These are phyloP conservation scores for Hibiscus syriacus DNA, from an alignment of 345 rosid genomes.

Conservation along the genomic window DNA sequence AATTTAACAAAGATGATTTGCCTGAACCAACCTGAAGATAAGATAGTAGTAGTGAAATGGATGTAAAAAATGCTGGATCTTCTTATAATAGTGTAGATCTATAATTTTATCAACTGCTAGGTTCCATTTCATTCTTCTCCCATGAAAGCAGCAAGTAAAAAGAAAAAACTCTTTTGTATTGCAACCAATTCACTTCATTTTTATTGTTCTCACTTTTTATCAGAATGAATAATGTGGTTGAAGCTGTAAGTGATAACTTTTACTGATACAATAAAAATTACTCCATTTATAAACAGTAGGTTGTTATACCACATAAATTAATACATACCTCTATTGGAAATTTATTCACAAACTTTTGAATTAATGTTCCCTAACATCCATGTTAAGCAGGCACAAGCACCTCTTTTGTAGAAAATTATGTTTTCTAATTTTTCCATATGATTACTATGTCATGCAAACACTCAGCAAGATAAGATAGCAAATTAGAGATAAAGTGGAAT, in stretches of 20 bases:
- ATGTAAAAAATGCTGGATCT: background rate
- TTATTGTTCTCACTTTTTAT: background rate
- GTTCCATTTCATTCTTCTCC: background rate
- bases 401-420: background rate
- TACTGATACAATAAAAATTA: background rate
- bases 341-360: background rate
- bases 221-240: background rate
- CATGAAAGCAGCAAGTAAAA: background rate
- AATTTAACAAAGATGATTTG: conserved; percentile 77
- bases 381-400: background rate
- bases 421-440: background rate
- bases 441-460: background rate
- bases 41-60: conserved; percentile 10
- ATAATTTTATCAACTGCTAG: background rate
- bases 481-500: background rate
- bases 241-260: background rate
- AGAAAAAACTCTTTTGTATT: background rate
- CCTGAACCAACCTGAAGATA: conserved; percentile 87
- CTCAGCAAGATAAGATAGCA: background rate
- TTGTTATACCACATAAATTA: background rate
- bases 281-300: background rate
- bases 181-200: background rate
- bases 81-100: background rate
- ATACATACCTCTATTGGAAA: background rate
- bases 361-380: background rate